A percentile compares a stretch with the other conserved stretches of the same genome.
Evolutionary conservation across 495 filamentous ascomycete genomes (phyloP).

Genomic region (Hypomontagnella monticulosa): DNA sequence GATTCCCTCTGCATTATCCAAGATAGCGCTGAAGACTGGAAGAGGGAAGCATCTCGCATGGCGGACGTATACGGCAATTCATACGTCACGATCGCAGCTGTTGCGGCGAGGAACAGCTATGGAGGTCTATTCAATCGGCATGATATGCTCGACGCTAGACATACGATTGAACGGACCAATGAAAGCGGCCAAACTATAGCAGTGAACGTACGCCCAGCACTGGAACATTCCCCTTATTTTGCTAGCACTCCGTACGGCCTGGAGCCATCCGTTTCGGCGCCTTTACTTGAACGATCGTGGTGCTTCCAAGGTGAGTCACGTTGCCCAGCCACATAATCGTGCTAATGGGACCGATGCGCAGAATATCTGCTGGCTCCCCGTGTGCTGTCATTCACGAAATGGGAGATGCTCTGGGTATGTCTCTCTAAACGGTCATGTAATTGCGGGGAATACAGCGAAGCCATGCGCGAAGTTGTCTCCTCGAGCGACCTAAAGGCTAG

Average conservation of each 20-base stretch:
- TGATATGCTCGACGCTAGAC: conserved; percentile 4
- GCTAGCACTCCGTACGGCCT: conserved; percentile 13
- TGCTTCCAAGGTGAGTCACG: conserved; percentile 27
- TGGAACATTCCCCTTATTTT: conserved; percentile 25
- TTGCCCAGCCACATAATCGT: background rate
- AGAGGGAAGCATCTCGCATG: conserved; percentile 33
- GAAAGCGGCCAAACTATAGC: background rate
- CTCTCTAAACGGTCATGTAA: conserved; percentile 7
- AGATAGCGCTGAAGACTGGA: conserved; percentile 42
- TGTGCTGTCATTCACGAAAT: conserved; percentile 24
- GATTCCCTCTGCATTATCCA: conserved; percentile 51
- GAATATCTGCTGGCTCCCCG: conserved; percentile 31
- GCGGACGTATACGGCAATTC: conserved; percentile 44
- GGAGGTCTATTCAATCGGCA: conserved; percentile 24
- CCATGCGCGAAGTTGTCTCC: conserved; percentile 13
- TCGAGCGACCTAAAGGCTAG: conserved; percentile 24
- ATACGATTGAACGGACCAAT: conserved; percentile 9
- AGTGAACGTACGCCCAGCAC: conserved; percentile 18
- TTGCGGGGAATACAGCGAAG: conserved; percentile 25
- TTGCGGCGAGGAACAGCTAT: conserved; percentile 13
- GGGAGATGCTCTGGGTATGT: conserved; percentile 30
- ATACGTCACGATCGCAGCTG: conserved; percentile 26
- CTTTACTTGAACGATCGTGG: conserved; percentile 24
- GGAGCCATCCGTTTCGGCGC: conserved; percentile 9
- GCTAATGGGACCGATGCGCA: background rate